Percentiles rank a stretch among this genome's conserved stretches.
Conservation (phyloP, 2,329 filamentous ascomycete genomes). For the Coniochaeta sp. region DNA sequence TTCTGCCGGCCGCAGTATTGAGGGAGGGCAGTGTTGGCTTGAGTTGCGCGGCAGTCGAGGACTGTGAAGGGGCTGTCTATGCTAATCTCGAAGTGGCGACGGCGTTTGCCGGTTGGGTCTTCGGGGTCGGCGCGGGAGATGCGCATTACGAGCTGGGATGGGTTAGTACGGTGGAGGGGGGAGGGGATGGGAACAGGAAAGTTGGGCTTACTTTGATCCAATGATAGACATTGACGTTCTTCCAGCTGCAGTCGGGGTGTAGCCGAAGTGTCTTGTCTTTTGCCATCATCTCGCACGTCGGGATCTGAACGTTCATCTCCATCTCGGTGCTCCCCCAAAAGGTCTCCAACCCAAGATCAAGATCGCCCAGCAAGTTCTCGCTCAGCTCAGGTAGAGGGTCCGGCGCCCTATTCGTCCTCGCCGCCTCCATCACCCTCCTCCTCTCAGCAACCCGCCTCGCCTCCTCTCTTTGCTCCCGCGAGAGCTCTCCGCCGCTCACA, state of each 20-base stretch:
- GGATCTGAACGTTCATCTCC: conserved; percentile 88
- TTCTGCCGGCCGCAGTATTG: conserved; percentile 57
- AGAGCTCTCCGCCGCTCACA: conserved; percentile 72
- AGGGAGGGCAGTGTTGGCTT: conserved; percentile 79
- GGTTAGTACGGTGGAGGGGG: too few species aligned
- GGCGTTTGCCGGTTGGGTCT: conserved; percentile 63
- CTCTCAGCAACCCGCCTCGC: conserved; percentile 39
- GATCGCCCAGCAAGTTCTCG: conserved; percentile 73
- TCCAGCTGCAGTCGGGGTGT: conserved; percentile 88
- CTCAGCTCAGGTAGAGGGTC: conserved; percentile 41
- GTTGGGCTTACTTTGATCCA: conserved; percentile 75
- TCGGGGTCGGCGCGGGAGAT: conserved; percentile 77
- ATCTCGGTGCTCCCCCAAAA: conserved; percentile 87
- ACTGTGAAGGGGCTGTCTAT: conserved; percentile 95
- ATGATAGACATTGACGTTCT: conserved; percentile 88
- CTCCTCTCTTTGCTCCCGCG: conserved; percentile 36
- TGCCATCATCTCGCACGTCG: conserved; percentile 80
- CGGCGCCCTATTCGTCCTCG: conserved; percentile 29
- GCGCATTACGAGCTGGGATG: conserved; percentile 89
- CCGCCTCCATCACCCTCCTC: conserved; percentile 48
- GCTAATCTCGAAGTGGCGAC: conserved; percentile 89
- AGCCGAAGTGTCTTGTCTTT: conserved; percentile 60
- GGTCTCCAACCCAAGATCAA: conserved; percentile 61
- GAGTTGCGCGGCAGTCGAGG: conserved; percentile 86
- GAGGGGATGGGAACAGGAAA: too few species aligned